These are phyloP conservation scores for Monosporascus ibericus DNA, from an alignment of 2,329 filamentous ascomycete species.

Conservation along the genomic window DNA sequence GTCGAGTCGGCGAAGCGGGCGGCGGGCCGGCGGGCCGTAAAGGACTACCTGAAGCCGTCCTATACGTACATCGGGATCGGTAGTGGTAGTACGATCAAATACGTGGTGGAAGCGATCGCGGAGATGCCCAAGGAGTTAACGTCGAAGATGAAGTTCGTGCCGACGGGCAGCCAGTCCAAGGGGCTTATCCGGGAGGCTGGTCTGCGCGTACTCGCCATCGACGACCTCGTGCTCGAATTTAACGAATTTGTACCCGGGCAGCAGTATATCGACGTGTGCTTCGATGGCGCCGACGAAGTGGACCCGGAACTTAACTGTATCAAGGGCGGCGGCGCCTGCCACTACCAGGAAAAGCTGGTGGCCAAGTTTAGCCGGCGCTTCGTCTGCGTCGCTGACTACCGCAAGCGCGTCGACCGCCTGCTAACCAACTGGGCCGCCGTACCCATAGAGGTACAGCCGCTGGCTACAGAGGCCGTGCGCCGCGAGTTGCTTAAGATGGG, in stretches of 20 bases:
- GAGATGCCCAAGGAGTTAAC: constrained; percentile 50
- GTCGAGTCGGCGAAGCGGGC: constrained; percentile 5
- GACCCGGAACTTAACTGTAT: constrained; percentile 94
- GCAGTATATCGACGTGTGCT: constrained; percentile 73
- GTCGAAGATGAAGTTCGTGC: constrained; percentile 72
- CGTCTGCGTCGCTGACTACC: constrained; percentile 84
- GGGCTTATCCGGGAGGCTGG: constrained; percentile 78
- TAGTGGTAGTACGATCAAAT: constrained; percentile 76
- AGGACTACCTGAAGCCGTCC: constrained; percentile 69
- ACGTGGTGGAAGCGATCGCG: constrained; percentile 77
- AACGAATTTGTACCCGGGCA: constrained; percentile 32
- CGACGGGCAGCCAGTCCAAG: constrained; percentile 86
- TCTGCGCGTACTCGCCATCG: constrained; percentile 70
- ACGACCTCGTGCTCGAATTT: constrained; percentile 58
- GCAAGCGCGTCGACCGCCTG: constrained; percentile 77
- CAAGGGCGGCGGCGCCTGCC: constrained; percentile 94
- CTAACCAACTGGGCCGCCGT: constrained; percentile 73
- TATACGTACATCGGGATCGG: constrained; percentile 85
- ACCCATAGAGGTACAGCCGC: constrained; percentile 88
- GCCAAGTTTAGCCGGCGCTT: constrained; percentile 80
- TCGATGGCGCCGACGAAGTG: constrained; percentile 96
- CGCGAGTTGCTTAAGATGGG: constrained; percentile 67
- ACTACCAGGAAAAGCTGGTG: constrained; percentile 97
- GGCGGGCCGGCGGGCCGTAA: constrained; percentile 68
- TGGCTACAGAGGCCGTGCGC: constrained; percentile 73